Evolutionary conservation across 73 alveolate species (phyloP).

Genomic region (Tetrahymena thermophila): DNA sequence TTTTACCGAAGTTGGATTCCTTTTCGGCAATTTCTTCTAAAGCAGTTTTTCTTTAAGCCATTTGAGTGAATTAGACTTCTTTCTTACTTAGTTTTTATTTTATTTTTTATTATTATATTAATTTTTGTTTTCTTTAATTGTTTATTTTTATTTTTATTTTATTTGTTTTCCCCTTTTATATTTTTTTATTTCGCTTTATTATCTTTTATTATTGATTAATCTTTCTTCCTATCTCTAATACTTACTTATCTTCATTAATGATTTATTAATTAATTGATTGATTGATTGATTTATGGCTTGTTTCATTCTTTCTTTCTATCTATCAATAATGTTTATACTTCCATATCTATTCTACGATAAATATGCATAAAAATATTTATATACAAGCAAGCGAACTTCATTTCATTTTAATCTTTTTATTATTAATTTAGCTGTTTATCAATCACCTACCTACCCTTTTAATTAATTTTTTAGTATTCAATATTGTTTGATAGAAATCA

Average conservation of each 20-base stretch:
- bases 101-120: background rate
- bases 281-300: background rate
- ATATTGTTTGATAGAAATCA: background rate
- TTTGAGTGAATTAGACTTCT: background rate
- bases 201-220: background rate
- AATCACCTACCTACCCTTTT: background rate
- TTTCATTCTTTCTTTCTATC: background rate
- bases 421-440: background rate
- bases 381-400: background rate
- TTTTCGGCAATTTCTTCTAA: constrained; percentile 38
- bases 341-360: background rate
- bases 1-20: constrained; percentile 40
- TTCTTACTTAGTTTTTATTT: background rate
- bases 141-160: background rate
- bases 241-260: background rate
- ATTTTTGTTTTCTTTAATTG: background rate
- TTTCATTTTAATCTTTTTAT: background rate
- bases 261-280: background rate
- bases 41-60: constrained; percentile 23
- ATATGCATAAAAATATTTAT: background rate
- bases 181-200: background rate
- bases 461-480: background rate
- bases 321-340: background rate
- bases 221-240: background rate
- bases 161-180: background rate